Evolutionary conservation across 2,329 filamentous ascomycete species (phyloP), one percentile per base, ranked within the genome.

Genomic region (Albifimbria verrucaria): DNA sequence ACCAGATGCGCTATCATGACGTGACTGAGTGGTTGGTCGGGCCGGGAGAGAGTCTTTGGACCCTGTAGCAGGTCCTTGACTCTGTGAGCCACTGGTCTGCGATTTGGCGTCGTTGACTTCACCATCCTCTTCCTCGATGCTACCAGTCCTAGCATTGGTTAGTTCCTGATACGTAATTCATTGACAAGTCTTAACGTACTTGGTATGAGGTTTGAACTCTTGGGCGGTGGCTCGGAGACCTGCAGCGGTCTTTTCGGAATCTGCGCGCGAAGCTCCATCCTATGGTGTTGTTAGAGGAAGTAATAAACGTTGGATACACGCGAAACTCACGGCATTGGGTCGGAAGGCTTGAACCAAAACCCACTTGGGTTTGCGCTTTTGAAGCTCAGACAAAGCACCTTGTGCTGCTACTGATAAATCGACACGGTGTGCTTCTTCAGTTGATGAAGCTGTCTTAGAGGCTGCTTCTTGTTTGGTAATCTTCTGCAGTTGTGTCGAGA

Each of bases 391-490:
- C 61, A 88, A 78, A 20, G 89, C 80, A 15, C 88, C 89, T 62
- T 86, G 85, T 1, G 88, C 88, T 9, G 88, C 83, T 18, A 91
- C 84, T 43, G 89, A 86, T 45, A 93, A 73, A 70, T 93, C 89
- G n/a, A 87, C 83, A 50, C 89, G 81, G 50, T 82, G 75, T 41
- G 83, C 82, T 49, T 81, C 77, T 57, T 79, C 80, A 56, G 75
- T 78, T 18, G 76, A 76, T 2, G 68, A 59, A 2, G 72, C 72
- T 18, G 68, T 67, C 62, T 81, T 82, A 17, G 76, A 70, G 5
- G 77, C 75, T 7, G 74, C 72, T 63, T 87, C 85, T 55, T 88
- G 77, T 44, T 81, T 78, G 21, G 82, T 79, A 52, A 92, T 85
- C n/a, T 77, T 79, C 59, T 85, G 82, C 20, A 90, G 77, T 59